Conservation (phyloP, 1,284 basidiomycete genomes). For the Melampsora americana region DNA sequence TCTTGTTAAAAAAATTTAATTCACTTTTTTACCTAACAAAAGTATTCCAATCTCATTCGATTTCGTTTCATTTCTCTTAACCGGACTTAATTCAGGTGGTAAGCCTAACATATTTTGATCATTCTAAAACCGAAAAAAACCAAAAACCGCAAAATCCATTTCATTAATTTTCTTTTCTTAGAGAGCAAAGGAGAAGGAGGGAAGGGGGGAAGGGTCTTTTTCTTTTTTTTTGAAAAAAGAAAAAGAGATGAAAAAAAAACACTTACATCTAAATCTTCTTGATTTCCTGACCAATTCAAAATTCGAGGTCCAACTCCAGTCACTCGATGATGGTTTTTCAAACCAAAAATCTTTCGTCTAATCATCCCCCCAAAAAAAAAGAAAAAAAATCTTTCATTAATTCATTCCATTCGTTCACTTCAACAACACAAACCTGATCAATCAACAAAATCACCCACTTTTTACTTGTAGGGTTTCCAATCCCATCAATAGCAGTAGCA, state of each 20-base stretch:
- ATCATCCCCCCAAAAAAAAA: neutral
- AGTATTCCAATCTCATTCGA: no score
- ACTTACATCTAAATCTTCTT: constrained; percentile 17
- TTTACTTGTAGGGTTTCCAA: constrained; percentile 12
- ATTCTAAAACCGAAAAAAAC: neutral
- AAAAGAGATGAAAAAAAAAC: neutral
- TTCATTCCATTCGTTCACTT: no score
- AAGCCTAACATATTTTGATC: constrained; percentile 29
- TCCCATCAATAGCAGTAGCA: neutral
- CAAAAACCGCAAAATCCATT: no score
- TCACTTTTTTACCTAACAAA: no score
- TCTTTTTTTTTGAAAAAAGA: neutral
- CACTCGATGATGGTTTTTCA: neutral
- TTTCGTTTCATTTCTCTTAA: neutral
- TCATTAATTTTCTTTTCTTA: no score
- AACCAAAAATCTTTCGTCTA: constrained; percentile 34
- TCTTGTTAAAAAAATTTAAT: no score
- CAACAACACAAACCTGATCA: no score
- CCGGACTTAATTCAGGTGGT: constrained; percentile 27
- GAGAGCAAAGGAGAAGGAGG: neutral
- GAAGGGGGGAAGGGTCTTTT: no score
- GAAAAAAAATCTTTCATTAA: no score
- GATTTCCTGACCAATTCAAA: neutral
- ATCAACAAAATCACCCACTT: no score
- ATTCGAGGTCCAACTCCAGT: no score